Base-by-base conservation (phyloP, 2,329 filamentous ascomycete genomes). In the Paecilomyces sp. region DNA sequence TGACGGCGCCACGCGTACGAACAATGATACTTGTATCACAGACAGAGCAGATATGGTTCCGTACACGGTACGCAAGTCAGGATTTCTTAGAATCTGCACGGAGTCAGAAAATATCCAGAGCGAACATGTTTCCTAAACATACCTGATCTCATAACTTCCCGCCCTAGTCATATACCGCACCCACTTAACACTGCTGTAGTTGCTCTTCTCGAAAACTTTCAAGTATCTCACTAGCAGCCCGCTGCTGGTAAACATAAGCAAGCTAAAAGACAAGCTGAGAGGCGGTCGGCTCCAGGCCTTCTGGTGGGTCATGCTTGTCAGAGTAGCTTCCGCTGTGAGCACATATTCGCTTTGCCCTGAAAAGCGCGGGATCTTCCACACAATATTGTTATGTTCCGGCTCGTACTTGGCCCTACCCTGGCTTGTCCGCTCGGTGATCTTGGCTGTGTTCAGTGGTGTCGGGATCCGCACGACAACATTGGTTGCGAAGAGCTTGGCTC, bases 331-430 rank as follows among this genome's bases (percentile, higher is more conserved):
- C 9, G 94, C 94, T 68, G 89, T 95, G 60, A 99, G 82, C 12
- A 99, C 93, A 65, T 89, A 99, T 76, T 99, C 94, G 77, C 89
- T 93, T 77, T 97, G 92, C n/a, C 94, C 94, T 0, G 92, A 94
- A 77, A 99, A 99, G n/a, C 94, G 85, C 12, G 92, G 89, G 66
- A 99, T 97, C 83, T 97, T 97, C 94, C 94, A 99, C 12, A 97
- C 89, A 64, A 99, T 97, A 71, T 93, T 91, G 80, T 99, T 99
- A 72, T 97, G 92, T 64, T 92, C 90, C 0, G 94, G 95, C 77
- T 99, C 95, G 76, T 99, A 99, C 77, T 97, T 97, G 60, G 94
- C 94, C 74, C 97, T 96, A 61, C 94, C 95, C 76, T 97, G 92
- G 1, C 90, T 94, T 62, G 92, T 95, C 56, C 94, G 87, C 77